These are phyloP conservation scores for Metschnikowia cerradonensis DNA, from an alignment of 805 yeast species.

Conservation along the genomic window DNA sequence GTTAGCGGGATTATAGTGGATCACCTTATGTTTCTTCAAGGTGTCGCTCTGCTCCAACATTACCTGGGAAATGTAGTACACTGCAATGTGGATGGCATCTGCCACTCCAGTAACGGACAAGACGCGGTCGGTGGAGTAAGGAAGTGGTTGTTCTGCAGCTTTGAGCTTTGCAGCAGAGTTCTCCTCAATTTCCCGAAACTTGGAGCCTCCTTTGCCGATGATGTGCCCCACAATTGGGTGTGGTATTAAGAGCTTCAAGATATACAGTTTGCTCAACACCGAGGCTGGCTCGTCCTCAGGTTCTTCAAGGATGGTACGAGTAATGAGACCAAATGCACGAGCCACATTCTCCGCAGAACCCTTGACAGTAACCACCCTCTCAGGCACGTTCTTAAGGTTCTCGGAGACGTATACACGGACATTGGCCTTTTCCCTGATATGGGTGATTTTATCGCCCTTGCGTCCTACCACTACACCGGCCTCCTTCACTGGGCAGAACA, in stretches of 20 bases:
- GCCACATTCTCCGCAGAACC: conserved; percentile 80
- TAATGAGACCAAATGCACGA: conserved; percentile 72
- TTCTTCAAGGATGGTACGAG: conserved; percentile 62
- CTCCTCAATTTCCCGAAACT: conserved; percentile 78
- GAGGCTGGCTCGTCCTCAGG: conserved; percentile 61
- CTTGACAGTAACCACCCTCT: conserved; percentile 66
- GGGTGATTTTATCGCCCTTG: conserved; percentile 70
- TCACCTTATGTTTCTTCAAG: conserved; percentile 49
- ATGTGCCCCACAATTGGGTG: conserved; percentile 77
- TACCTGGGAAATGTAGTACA: conserved; percentile 68
- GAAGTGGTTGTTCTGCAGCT: conserved; percentile 69
- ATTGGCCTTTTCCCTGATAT: conserved; percentile 57
- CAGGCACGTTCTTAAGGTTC: conserved; percentile 66
- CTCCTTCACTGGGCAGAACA: conserved; percentile 72
- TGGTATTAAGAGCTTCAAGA: conserved; percentile 63
- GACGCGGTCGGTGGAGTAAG: conserved; percentile 74
- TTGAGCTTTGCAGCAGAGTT: conserved; percentile 71
- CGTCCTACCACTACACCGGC: conserved; percentile 75
- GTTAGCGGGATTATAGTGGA: conserved; percentile 58
- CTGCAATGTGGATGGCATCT: conserved; percentile 82
- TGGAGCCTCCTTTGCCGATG: conserved; percentile 72
- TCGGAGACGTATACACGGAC: conserved; percentile 71
- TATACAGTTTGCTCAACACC: conserved; percentile 49
- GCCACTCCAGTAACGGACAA: conserved; percentile 73
- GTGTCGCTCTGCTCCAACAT: conserved; percentile 55